These are phyloP conservation scores for Fonsecaea multimorphosa DNA, from an alignment of 2,329 filamentous ascomycete genomes.

Conservation along the genomic window DNA sequence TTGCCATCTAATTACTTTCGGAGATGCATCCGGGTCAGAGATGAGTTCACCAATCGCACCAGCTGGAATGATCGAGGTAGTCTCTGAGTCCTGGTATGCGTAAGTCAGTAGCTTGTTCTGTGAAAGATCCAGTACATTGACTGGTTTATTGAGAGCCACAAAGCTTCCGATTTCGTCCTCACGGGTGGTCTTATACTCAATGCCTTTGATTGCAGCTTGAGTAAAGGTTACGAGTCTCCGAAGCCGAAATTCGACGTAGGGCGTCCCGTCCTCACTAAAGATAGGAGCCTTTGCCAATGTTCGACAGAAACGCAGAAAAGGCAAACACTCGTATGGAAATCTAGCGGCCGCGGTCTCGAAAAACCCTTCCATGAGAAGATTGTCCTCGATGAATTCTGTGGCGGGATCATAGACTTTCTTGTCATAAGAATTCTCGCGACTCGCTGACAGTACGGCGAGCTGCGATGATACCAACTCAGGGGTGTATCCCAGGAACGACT, in stretches of 20 bases:
- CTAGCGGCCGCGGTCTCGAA: constrained; percentile 74
- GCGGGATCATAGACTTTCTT: constrained; percentile 37
- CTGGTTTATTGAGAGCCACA: constrained; percentile 67
- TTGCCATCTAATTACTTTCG: constrained; percentile 75
- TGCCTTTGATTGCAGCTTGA: constrained; percentile 73
- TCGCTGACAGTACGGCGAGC: constrained; percentile 66
- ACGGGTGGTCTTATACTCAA: constrained; percentile 77
- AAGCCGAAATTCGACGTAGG: constrained; percentile 67
- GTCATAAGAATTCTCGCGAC: constrained; percentile 26
- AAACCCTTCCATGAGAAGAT: constrained; percentile 61
- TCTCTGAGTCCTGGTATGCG: constrained; percentile 37
- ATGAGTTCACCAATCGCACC: constrained; percentile 65
- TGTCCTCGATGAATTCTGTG: constrained; percentile 63
- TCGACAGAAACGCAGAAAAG: constrained; percentile 75
- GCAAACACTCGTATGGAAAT: constrained; percentile 83
- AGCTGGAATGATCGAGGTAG: constrained; percentile 34
- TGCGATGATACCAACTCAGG: constrained; percentile 72
- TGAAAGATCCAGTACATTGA: constrained; percentile 55
- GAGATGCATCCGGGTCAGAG: constrained; percentile 73
- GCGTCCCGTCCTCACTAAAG: constrained; percentile 55
- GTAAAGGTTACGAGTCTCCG: constrained; percentile 76
- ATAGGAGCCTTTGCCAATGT: constrained; percentile 61
- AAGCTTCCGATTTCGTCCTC: constrained; percentile 87
- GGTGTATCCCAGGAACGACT: constrained; percentile 73
- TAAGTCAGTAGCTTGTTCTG: constrained; percentile 40